Percentiles rank a stretch among this genome's conserved stretches.
These are phyloP conservation scores for Linnemannia zychae DNA, from an alignment of 192 early-diverging fungal species.

Conservation along the genomic window DNA sequence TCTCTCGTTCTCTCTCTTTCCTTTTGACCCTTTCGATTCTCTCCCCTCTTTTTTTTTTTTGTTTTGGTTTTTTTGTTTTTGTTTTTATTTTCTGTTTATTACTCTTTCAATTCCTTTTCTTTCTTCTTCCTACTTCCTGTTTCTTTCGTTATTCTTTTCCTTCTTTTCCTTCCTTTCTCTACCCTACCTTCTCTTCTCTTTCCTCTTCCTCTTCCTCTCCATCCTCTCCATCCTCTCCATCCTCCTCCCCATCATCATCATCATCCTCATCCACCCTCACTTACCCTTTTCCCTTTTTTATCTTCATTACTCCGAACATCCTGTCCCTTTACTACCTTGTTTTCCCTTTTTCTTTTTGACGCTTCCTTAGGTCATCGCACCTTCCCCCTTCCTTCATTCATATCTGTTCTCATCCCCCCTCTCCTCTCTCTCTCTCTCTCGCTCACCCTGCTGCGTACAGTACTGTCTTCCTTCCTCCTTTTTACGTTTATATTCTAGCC, in stretches of 20 bases:
- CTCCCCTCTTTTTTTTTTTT: too few relatives aligned
- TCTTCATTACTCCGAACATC: constrained; percentile 2
- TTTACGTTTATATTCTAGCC: not conserved
- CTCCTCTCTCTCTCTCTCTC: not conserved
- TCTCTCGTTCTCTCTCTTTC: too few relatives aligned
- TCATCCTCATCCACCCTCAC: not conserved
- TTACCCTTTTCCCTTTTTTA: not conserved
- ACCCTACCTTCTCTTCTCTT: not conserved
- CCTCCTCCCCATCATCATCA: not conserved
- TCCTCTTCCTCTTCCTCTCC: not conserved
- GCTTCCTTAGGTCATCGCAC: constrained; percentile 1
- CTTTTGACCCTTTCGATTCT: too few relatives aligned
- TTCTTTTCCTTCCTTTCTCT: not conserved
- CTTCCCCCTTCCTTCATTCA: not conserved
- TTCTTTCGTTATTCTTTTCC: not conserved
- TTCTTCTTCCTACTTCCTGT: not conserved
- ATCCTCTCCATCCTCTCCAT: not conserved
- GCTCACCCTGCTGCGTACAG: too few relatives aligned
- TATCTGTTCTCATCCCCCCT: not conserved
- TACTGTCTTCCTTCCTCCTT: not conserved
- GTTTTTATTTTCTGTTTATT: not conserved
- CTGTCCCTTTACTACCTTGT: constrained; percentile 2
- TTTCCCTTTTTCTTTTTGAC: constrained; percentile 3
- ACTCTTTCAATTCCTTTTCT: not conserved
- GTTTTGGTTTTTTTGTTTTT: not conserved